These are phyloP conservation scores for Irpex sp. DNA, from an alignment of 1,284 basidiomycete species.

Conservation along the genomic window DNA sequence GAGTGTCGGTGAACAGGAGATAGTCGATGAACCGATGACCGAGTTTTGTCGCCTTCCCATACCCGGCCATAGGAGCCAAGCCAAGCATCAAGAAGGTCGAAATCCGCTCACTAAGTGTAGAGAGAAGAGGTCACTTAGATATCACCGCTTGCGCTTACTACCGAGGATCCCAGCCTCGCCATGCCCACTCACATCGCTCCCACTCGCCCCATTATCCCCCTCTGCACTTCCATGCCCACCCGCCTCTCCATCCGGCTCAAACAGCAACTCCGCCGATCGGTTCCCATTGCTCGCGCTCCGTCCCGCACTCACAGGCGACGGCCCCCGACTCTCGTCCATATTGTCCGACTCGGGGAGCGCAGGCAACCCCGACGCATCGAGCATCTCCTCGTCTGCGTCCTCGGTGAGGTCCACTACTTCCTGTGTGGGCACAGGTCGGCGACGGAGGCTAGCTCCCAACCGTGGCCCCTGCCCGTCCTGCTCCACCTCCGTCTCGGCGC, in stretches of 20 bases:
- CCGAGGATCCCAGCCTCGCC: constrained; percentile 21
- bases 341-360: constrained; percentile 25
- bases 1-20: no score
- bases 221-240: constrained; percentile 20
- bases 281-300: constrained; percentile 7
- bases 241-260: constrained; percentile 20
- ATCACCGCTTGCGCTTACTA: constrained; percentile 31
- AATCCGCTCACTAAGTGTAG: no score
- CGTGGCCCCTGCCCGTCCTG: constrained; percentile 32
- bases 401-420: constrained; percentile 21
- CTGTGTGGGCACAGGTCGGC: constrained; percentile 13
- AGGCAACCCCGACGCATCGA: constrained; percentile 24
- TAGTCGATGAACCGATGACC: no score
- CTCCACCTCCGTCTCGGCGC: constrained; percentile 59
- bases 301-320: constrained; percentile 19
- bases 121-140: background rate
- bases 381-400: constrained; percentile 30
- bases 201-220: constrained; percentile 20
- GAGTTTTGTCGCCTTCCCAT: background rate
- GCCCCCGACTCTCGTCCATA: constrained; percentile 11
- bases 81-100: no score
- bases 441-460: constrained; percentile 16
- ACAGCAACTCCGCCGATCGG: constrained; percentile 17
- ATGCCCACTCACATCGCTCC: constrained; percentile 14
- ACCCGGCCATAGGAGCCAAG: background rate